A percentile compares a stretch with the other conserved stretches of the same genome.
phyloP scores from a whole-genome alignment of 495 filamentous ascomycete species.

The Neurospora sp. region DNA sequence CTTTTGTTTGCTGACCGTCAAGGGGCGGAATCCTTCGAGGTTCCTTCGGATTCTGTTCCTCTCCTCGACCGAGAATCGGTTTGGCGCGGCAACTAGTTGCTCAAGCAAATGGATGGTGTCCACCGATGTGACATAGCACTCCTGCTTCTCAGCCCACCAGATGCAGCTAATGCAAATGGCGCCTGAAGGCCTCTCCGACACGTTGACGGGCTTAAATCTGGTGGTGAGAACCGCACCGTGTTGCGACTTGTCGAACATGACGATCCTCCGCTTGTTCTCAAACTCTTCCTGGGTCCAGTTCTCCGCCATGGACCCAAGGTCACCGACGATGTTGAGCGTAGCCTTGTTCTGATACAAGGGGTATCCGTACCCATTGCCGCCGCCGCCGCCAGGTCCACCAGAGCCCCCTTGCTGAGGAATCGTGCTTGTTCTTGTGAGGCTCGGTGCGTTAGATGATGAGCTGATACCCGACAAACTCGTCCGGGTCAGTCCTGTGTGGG shows the following conservation, averaged over 20 bases:
- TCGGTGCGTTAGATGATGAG: conserved; percentile 39
- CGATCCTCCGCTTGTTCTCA: conserved; percentile 65
- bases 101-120: conserved; percentile 92
- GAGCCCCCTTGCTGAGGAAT: conserved; percentile 47
- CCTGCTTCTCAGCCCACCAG: conserved; percentile 80
- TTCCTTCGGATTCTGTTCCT: conserved; percentile 97
- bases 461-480: conserved; percentile 27
- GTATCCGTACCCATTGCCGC: conserved; percentile 62
- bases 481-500: conserved; percentile 26
- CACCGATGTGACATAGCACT: conserved; percentile 90
- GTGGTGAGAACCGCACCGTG: conserved; percentile 61
- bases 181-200: conserved; percentile 59
- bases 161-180: conserved; percentile 87
- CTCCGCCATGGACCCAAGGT: conserved; percentile 68
- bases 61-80: conserved; percentile 84
- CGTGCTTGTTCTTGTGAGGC: conserved; percentile 77
- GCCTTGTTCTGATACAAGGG: conserved; percentile 81
- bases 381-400: conserved; percentile 29
- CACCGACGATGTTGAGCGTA: conserved; percentile 70
- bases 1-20: conserved; percentile 88
- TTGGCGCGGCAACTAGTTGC: conserved; percentile 60
- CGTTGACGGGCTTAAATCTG: conserved; percentile 60
- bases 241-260: conserved; percentile 76
- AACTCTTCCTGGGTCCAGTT: conserved; percentile 75
- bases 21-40: conserved; percentile 79